Evolutionary conservation across 2,329 filamentous ascomycete genomes (phyloP).

Genomic region (Epichloe typhina): DNA sequence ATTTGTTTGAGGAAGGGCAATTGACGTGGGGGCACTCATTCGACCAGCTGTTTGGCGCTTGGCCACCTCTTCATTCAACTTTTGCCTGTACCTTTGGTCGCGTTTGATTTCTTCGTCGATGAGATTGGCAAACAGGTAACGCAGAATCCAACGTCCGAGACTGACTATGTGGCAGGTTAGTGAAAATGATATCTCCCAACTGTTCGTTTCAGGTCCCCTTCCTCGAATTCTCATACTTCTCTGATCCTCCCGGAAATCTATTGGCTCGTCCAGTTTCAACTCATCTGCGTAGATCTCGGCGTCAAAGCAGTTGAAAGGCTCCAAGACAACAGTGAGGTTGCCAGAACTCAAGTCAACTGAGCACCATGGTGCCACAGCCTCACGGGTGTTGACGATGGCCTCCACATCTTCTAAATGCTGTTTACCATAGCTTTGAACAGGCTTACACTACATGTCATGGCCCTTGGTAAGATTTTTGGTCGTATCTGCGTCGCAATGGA

Average conservation of each 20-base stretch:
- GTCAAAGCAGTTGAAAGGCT: constrained; percentile 94
- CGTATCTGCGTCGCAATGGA: neutral
- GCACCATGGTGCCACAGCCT: constrained; percentile 92
- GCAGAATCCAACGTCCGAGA: constrained; percentile 88
- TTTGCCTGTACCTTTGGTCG: constrained; percentile 60
- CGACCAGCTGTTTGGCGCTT: constrained; percentile 43
- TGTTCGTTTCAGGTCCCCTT: neutral
- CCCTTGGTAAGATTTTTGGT: neutral
- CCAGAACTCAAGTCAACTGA: constrained; percentile 89
- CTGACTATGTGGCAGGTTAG: constrained; percentile 50
- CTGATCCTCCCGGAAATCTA: constrained; percentile 84
- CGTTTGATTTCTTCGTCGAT: constrained; percentile 82
- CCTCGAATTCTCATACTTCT: constrained; percentile 48
- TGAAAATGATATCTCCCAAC: neutral
- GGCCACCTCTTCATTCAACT: constrained; percentile 49
- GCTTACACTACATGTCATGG: constrained; percentile 49
- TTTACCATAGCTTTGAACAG: constrained; percentile 87
- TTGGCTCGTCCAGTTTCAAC: constrained; percentile 55
- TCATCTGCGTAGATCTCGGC: constrained; percentile 96
- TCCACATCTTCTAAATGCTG: constrained; percentile 87
- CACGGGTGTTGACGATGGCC: constrained; percentile 70
- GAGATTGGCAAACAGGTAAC: constrained; percentile 79
- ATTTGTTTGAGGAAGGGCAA: constrained; percentile 27
- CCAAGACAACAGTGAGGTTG: constrained; percentile 76
- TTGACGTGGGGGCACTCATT: constrained; percentile 46